Conservation (phyloP, 1,284 basidiomycete species). For the Cutaneotrichosporon mucoides region DNA sequence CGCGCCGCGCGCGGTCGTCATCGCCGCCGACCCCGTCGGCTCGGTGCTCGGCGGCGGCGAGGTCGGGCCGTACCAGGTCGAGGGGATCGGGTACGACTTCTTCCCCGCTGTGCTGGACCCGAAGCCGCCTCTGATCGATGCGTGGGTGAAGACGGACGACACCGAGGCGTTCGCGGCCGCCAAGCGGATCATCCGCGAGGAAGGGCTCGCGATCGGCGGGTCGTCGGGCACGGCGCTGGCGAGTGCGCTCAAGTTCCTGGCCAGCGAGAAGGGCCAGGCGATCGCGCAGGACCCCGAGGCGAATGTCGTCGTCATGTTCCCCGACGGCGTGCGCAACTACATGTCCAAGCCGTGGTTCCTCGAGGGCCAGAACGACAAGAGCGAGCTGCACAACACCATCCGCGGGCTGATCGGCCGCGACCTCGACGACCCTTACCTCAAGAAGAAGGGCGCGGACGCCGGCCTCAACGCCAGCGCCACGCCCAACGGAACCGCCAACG, state of each 20-base stretch:
- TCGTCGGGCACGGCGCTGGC: constrained; percentile 81
- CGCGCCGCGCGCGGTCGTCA: constrained; percentile 50
- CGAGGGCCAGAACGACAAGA: constrained; percentile 12
- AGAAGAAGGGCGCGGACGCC: not conserved
- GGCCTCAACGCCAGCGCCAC: no score
- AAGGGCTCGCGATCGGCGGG: constrained; percentile 87
- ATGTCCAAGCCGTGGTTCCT: constrained; percentile 69
- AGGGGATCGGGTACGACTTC: constrained; percentile 90
- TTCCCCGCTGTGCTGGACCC: constrained; percentile 65
- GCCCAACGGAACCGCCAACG: not conserved
- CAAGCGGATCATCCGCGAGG: constrained; percentile 70
- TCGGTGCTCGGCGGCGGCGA: constrained; percentile 67
- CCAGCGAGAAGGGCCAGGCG: constrained; percentile 58
- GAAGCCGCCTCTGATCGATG: constrained; percentile 51
- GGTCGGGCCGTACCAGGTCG: constrained; percentile 69
- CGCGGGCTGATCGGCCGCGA: constrained; percentile 18
- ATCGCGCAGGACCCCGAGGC: constrained; percentile 66
- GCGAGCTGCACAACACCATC: constrained; percentile 14
- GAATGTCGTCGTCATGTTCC: constrained; percentile 84
- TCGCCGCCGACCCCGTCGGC: constrained; percentile 92
- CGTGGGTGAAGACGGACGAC: constrained; percentile 84
- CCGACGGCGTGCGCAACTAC: constrained; percentile 93
- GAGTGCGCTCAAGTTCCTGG: constrained; percentile 74
- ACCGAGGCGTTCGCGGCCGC: constrained; percentile 74
- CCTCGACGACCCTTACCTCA: constrained; percentile 19